Evolutionary conservation across 176 grass and related monocot genomes (phyloP), one percentile per base, ranked within the genome.

Genomic region (Aegilops tauschii): DNA sequence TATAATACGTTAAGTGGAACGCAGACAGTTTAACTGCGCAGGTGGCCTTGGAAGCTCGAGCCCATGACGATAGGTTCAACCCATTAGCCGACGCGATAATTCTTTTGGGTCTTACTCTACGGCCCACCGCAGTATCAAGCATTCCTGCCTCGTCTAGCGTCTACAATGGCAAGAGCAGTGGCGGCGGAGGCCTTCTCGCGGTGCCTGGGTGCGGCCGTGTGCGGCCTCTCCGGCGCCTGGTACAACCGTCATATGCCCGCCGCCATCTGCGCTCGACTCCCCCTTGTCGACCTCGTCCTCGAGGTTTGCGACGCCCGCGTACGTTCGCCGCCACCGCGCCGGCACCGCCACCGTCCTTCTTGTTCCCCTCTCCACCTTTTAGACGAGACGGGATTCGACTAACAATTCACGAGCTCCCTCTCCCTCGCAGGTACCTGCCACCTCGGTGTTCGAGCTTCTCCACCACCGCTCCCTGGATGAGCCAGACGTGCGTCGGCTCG

Each of bases 271-370:
- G 62, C 89, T 5, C 86, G 90, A 8, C 29, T 92, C 35, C 88
- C 92, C 29, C 73, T 92, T 35, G 95, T 97, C 68, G 95, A 94
- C 87, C 86, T 94, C 76, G 35, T 94, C 34, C 68, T 97, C 65
- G 90, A 97, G 61, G 87, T 93, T 27, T 90, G 92, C 54, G 92
- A 94, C 74, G 92, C 95, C 23, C 86, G 92, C 63, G 88, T 88
- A 85, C 31, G 83, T 62, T 56, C 8, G 39, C 16, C 13, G 23
- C 13, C 11, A 44, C 40, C n/a, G 20, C 79, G 4, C 32, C 3
- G 32, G 4, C 32, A 34, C 32, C 32, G 32, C 32, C 56, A 54
- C 16, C 50, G 5, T 18, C 50, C 50, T 54, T 54, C 13, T 2
- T 13, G 73, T 49, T 49, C 10, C 21, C 1, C 34, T 77, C 32